These are phyloP conservation scores for Herpotrichia juniperi DNA, from an alignment of 2,329 filamentous ascomycete species.

Conservation along the genomic window DNA sequence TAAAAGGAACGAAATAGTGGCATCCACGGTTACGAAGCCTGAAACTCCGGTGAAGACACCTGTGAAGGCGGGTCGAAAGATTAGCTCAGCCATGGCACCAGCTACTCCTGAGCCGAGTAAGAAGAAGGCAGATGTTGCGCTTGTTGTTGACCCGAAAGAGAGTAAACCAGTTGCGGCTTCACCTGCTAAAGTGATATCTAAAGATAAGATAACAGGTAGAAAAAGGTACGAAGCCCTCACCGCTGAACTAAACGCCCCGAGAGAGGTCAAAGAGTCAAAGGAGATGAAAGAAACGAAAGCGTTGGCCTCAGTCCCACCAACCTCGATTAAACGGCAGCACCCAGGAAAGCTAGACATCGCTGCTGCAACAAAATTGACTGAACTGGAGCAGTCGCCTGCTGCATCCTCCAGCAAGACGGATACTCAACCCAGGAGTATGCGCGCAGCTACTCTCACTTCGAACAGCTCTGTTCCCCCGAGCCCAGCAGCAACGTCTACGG, in stretches of 20 bases:
- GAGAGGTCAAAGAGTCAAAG: constrained; percentile 14
- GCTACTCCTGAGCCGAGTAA: constrained; percentile 14
- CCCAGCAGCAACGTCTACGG: constrained; percentile 58
- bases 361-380: constrained; percentile 39
- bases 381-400: constrained; percentile 22
- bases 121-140: constrained; percentile 15
- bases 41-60: constrained; percentile 35
- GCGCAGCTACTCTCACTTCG: constrained; percentile 43
- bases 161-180: constrained; percentile 21
- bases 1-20: constrained; percentile 8
- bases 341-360: constrained; percentile 56
- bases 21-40: constrained; percentile 8
- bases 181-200: constrained; percentile 23
- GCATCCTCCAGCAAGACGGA: constrained; percentile 27
- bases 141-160: constrained; percentile 17
- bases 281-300: no score
- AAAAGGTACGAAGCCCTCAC: constrained; percentile 12
- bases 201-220: constrained; percentile 25
- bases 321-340: constrained; percentile 44
- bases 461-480: constrained; percentile 58
- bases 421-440: constrained; percentile 28
- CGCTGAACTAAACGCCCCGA: constrained; percentile 24
- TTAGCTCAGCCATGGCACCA: constrained; percentile 16
- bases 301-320: constrained; percentile 9
- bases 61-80: constrained; percentile 19